phyloP scores from a whole-genome alignment of 257 asterid species.

The Paulownia fortunei region DNA sequence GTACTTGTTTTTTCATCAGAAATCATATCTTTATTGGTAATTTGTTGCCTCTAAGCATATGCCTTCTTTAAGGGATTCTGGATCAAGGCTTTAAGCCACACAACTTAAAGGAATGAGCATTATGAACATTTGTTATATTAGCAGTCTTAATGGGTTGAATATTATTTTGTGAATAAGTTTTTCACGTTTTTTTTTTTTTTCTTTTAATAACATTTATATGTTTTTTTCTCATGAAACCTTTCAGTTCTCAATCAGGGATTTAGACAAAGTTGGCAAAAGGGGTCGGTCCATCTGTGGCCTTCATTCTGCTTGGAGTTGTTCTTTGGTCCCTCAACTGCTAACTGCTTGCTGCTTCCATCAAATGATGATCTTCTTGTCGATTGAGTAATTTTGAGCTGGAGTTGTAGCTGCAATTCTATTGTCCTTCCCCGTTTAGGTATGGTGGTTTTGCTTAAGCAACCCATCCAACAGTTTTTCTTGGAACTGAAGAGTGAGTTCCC shows the following conservation, averaged over 20 bases:
- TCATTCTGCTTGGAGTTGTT: conserved; percentile 77
- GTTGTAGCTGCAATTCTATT: background rate
- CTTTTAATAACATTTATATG: background rate
- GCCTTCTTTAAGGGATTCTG: too few relatives aligned
- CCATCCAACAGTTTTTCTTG: conserved; percentile 1
- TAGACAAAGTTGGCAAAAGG: conserved; percentile 76
- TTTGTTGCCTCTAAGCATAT: too few relatives aligned
- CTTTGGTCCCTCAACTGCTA: conserved; percentile 64
- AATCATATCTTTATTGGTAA: too few relatives aligned
- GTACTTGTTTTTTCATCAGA: conserved; percentile 46
- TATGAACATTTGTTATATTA: too few relatives aligned
- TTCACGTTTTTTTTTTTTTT: background rate
- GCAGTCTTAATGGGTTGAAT: too few relatives aligned
- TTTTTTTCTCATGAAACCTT: background rate
- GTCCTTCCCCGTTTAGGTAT: background rate
- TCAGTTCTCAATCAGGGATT: conserved; percentile 60
- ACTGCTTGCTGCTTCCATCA: conserved; percentile 41
- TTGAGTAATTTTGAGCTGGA: background rate
- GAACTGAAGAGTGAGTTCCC: background rate
- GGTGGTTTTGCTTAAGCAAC: conserved; percentile 21
- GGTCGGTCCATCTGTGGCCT: conserved; percentile 73
- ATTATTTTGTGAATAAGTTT: too few relatives aligned
- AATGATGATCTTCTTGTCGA: conserved; percentile 23
- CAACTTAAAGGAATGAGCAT: too few relatives aligned
- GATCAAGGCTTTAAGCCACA: too few relatives aligned